Percentiles rank a stretch among this genome's conserved stretches.
Evolutionary conservation across 352 stramenopile species (phyloP).

Genomic region (Elongisporangium undulatum): DNA sequence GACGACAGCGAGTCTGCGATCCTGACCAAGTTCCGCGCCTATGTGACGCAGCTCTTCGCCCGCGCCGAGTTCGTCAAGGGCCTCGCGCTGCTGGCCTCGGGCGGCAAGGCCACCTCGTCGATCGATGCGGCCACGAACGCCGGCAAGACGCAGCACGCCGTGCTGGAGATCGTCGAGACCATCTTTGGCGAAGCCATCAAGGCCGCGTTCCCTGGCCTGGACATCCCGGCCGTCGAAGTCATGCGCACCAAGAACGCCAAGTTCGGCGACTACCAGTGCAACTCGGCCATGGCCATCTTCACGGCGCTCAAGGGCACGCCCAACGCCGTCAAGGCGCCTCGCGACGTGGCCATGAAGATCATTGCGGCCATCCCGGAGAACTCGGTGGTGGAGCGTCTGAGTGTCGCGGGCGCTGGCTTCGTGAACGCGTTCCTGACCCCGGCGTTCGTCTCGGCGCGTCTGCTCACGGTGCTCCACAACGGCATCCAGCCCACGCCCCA

Average conservation of each 20-base stretch:
- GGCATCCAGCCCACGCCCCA: slow-evolving; percentile 83
- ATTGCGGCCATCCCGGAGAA: slow-evolving; percentile 82
- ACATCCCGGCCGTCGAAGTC: slow-evolving; percentile 52
- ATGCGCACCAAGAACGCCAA: slow-evolving; percentile 82
- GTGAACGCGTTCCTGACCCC: slow-evolving; percentile 95
- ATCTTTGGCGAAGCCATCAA: slow-evolving; percentile 75
- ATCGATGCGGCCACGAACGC: slow-evolving; percentile 9
- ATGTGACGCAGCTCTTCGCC: slow-evolving; percentile 62
- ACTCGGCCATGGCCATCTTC: slow-evolving; percentile 96
- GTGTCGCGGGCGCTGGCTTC: slow-evolving; percentile 95
- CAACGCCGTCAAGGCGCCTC: slow-evolving; percentile 66
- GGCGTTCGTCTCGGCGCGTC: slow-evolving; percentile 72
- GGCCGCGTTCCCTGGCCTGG: slow-evolving; percentile 54
- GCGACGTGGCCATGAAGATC: slow-evolving; percentile 88
- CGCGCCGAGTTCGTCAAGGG: slow-evolving; percentile 43
- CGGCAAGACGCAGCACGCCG: slow-evolving; percentile 71
- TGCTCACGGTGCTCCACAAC: slow-evolving; percentile 62
- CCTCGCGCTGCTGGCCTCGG: slow-evolving; percentile 33
- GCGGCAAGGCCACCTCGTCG: slow-evolving; percentile 21
- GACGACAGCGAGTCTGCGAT: slow-evolving; percentile 38
- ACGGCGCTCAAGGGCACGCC: slow-evolving; percentile 92
- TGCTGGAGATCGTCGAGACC: slow-evolving; percentile 67
- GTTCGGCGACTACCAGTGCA: slow-evolving; percentile 98
- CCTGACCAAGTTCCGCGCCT: slow-evolving; percentile 56
- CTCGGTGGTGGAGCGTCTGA: slow-evolving; percentile 86